Base-by-base conservation (phyloP, 768 basidiomycete genomes). In the Daedalea quercina region DNA sequence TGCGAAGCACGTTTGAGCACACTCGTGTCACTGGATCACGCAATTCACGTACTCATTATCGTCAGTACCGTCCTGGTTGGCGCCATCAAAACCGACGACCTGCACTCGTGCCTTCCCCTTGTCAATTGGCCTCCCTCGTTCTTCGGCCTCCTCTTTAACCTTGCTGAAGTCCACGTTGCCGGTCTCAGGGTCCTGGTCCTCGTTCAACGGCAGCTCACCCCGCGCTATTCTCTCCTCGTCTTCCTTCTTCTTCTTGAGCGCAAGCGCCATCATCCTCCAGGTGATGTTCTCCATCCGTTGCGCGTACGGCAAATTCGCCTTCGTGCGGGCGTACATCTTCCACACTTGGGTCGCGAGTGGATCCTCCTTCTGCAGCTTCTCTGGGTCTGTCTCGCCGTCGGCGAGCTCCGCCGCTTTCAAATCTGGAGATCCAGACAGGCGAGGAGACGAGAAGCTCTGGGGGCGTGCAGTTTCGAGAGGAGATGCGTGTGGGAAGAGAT, bases 181-280 rank as follows among this genome's bases (percentile, higher is more conserved):
- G n/a, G 47, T 54, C 7, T 58, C 60, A 19, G 51, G 46, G 12
- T 52, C 50, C 50, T 52, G 56, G 35, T 51, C 60, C 50, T 48
- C 35, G 15, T 40, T 15, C 7, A 20, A 12, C 8, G n/a, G n/a
- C 35, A 22, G 35, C 34, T 60, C 63, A 24, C 56, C 52, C 54
- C 58, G 58, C 57, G 63, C 56, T 45, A 47, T 53, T 70, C 55
- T 80, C 74, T 53, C 64, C 51, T 86, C 84, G 20, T 86, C 84
- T 42, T 87, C 86, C 69, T 84, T 84, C 73, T 86, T 85, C 78
- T 89, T 95, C 76, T 87, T 87, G 52, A 99, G 72, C 12, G 90
- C 91, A 65, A 99, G 73, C 23, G 94, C 88, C 94, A 97, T 97
- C 93, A 98, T 90, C 54, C 96, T 74, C 95, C 95, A 97, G 0